These are phyloP conservation scores for Leishmania tropica DNA, from an alignment of 208 protist species.

Conservation along the genomic window DNA sequence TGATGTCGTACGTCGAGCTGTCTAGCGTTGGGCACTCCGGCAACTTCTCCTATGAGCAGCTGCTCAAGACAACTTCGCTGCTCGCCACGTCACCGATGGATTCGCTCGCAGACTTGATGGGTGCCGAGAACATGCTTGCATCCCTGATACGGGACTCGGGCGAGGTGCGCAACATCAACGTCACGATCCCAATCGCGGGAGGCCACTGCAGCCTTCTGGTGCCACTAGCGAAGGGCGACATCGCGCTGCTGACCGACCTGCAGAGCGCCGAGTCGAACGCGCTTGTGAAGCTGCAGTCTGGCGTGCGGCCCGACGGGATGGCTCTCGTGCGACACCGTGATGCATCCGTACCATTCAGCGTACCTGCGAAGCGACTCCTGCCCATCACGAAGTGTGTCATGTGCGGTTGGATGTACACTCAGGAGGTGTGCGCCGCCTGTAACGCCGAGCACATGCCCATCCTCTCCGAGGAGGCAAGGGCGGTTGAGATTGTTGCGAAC, in stretches of 20 bases:
- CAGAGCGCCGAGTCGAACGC: constrained; percentile 25
- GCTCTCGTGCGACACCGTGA: constrained; percentile 31
- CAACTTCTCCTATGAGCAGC: constrained; percentile 46
- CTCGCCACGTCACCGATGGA: constrained; percentile 54
- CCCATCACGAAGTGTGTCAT: constrained; percentile 51
- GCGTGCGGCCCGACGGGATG: constrained; percentile 32
- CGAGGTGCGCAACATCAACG: constrained; percentile 37
- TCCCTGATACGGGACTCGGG: constrained; percentile 35
- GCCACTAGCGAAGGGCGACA: constrained; percentile 36
- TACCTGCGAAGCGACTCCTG: constrained; percentile 41
- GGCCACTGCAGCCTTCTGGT: constrained; percentile 12
- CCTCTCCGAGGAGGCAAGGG: constrained; percentile 39
- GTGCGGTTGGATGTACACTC: constrained; percentile 44
- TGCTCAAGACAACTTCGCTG: constrained; percentile 43
- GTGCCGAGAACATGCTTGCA: constrained; percentile 48
- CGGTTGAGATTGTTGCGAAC: constrained; percentile 39
- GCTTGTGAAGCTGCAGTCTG: constrained; percentile 34
- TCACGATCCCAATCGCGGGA: constrained; percentile 41
- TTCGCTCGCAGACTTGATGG: constrained; percentile 40
- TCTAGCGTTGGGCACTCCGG: not conserved
- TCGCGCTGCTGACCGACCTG: constrained; percentile 44
- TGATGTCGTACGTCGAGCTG: constrained; percentile 75
- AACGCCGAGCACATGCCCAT: constrained; percentile 33
- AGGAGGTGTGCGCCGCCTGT: constrained; percentile 21
- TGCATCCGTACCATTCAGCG: constrained; percentile 27